Base-by-base conservation (phyloP, 129 eudicot species). In the Lactuca saligna region DNA sequence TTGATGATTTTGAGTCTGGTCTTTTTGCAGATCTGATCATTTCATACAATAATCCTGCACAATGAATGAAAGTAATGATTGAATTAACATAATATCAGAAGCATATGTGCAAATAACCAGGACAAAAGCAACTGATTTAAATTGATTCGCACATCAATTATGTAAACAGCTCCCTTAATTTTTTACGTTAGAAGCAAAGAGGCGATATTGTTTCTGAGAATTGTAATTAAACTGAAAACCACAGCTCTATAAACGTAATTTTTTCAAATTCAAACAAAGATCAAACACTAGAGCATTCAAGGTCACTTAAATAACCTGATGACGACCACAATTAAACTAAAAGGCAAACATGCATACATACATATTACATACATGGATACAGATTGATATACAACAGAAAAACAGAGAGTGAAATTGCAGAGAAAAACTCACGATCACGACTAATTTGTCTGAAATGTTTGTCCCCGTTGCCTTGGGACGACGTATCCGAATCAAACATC, bases 11-110 rank as follows among this genome's bases (percentile, higher is more conserved):
- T 32, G 85, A 81, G 76, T 93, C 97, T 17, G 82, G 81, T 44
- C 79, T 68, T 84, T 83, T 93, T n/a, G 95, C 72, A 8, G 95
- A 74, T 73, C 95, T 83, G 65, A 93, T 85, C 98, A 93, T 93
- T 82, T 93, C 97, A 73, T 81, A 60, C 73, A 93, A 71, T 54
- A 89, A 76, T 61, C 98, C 97, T 93, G 85, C 65, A 80, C 37
- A 63, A 15, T 15, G 31, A 46, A 53, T 0, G 70, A 68, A 59
- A 5, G 15, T 54, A 42, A 44, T 15, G 54, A 62, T 25, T 51
- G 54, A 25, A 59, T 17, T 37, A 15, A 58, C 25, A 25, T 14
- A 58, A 32, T 20, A 49, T 66, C 68, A 9, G 32, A 17, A 49
- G 34, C 41, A n/a, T 9, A 38, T 41, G 29, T 56, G 65, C 38